phyloP scores from a whole-genome alignment of 176 grass and related monocot species.

The Phoenix dactylifera region DNA sequence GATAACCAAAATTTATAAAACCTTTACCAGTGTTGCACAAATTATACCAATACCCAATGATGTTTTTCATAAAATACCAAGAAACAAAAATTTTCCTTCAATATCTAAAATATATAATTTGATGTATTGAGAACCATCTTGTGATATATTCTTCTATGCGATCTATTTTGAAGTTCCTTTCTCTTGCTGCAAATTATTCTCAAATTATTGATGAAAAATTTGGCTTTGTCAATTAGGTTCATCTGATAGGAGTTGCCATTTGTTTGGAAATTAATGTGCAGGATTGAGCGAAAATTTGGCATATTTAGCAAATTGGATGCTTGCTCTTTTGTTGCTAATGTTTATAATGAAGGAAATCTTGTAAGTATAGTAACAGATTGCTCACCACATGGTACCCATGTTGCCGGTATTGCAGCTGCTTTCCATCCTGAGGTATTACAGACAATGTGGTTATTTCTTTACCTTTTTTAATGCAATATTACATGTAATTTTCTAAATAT shows the following conservation, averaged over 20 bases:
- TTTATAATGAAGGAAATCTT: slow-evolving; percentile 92
- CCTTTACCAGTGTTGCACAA: too few relatives aligned
- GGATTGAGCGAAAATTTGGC: slow-evolving; percentile 75
- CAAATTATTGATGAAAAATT: too few relatives aligned
- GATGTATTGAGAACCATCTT: too few relatives aligned
- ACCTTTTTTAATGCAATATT: slow-evolving; percentile 8
- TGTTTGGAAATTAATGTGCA: slow-evolving; percentile 25
- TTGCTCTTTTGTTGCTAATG: slow-evolving; percentile 91
- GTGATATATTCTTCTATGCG: too few relatives aligned
- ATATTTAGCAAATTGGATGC: slow-evolving; percentile 97
- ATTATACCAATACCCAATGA: too few relatives aligned
- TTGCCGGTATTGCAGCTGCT: slow-evolving; percentile 93
- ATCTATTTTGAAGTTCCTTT: too few relatives aligned
- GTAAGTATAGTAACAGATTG: slow-evolving; percentile 98
- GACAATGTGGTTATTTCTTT: slow-evolving; percentile 10
- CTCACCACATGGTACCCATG: slow-evolving; percentile 91
- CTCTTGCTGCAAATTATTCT: too few relatives aligned
- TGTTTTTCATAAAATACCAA: too few relatives aligned
- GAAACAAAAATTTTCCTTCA: too few relatives aligned
- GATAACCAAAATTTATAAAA: too few relatives aligned
- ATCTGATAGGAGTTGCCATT: not conserved
- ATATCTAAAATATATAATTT: too few relatives aligned
- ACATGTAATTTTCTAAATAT: slow-evolving; percentile 5
- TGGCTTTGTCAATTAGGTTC: too few relatives aligned
- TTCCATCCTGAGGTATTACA: slow-evolving; percentile 77